Evolutionary conservation across 768 basidiomycete species (phyloP).

Genomic region (Mycena epipterygia): DNA sequence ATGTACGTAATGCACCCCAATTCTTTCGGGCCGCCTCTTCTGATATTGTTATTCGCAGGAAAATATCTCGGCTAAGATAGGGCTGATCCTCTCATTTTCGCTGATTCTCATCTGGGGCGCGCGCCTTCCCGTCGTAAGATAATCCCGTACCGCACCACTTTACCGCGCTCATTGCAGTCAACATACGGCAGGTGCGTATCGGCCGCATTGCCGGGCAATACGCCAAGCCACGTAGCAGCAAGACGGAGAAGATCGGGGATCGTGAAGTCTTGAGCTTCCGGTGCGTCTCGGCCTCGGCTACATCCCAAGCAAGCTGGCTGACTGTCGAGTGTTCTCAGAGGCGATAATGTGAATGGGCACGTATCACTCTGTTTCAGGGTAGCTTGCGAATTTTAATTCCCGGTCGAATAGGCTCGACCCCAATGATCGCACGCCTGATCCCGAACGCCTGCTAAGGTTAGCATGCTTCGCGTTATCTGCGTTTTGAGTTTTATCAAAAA

Average conservation of each 20-base stretch:
- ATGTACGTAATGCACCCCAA: constrained; percentile 60
- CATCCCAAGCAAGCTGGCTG: neutral
- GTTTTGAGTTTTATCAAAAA: neutral
- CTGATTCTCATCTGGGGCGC: constrained; percentile 96
- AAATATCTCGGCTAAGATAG: constrained; percentile 90
- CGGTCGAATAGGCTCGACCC: constrained; percentile 66
- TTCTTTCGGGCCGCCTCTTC: constrained; percentile 5
- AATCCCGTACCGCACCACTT: neutral
- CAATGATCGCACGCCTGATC: constrained; percentile 89
- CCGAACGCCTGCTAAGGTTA: constrained; percentile 88
- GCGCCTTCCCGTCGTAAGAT: constrained; percentile 88
- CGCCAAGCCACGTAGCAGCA: constrained; percentile 92
- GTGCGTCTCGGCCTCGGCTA: constrained; percentile 54
- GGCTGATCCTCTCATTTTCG: constrained; percentile 94
- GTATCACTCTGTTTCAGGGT: constrained; percentile 34
- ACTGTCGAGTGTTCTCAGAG: constrained; percentile 60
- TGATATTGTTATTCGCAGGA: constrained; percentile 59
- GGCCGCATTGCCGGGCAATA: constrained; percentile 97
- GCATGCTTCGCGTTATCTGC: neutral
- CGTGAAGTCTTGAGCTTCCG: constrained; percentile 89
- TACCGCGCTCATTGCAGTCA: neutral
- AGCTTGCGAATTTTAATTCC: constrained; percentile 1
- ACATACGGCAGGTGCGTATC: constrained; percentile 72
- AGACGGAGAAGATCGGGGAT: constrained; percentile 82
- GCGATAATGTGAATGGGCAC: constrained; percentile 96